phyloP scores from a whole-genome alignment of 306 rosid genomes.

The Oemleria cerasiformis region DNA sequence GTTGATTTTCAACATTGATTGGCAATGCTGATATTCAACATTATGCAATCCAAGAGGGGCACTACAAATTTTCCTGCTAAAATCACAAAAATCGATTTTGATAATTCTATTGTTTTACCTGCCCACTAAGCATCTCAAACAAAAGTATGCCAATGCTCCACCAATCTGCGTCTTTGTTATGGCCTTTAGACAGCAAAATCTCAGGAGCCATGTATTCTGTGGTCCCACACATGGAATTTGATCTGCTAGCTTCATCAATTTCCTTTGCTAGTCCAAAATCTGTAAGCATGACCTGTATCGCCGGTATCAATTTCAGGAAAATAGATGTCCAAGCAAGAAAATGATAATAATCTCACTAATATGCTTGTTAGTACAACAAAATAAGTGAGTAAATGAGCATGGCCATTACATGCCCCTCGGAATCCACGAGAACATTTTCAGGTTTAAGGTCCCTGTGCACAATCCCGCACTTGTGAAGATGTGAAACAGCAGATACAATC shows the following conservation, averaged over 20 bases:
- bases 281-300: conserved; percentile 77
- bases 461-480: conserved; percentile 80
- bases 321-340: background rate
- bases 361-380: conserved; percentile 25
- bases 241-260: conserved; percentile 75
- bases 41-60: background rate
- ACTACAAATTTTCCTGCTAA: background rate
- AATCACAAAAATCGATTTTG: background rate
- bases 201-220: conserved; percentile 98
- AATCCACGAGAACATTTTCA: conserved; percentile 88
- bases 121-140: conserved; percentile 92
- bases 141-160: conserved; percentile 91
- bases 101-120: conserved; percentile 42
- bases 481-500: conserved; percentile 92
- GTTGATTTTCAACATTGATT: background rate
- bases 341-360: conserved; percentile 4
- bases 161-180: conserved; percentile 97
- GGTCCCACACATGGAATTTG: conserved; percentile 95
- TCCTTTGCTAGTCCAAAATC: conserved; percentile 96
- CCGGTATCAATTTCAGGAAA: conserved; percentile 17
- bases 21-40: background rate
- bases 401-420: conserved; percentile 83
- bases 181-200: conserved; percentile 77
- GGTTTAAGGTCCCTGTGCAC: conserved; percentile 98
- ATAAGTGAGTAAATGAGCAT: conserved; percentile 20